A percentile compares a stretch with the other conserved stretches of the same genome.
phyloP scores from a whole-genome alignment of 169 alveolate species.

The Plasmodium fragile region DNA sequence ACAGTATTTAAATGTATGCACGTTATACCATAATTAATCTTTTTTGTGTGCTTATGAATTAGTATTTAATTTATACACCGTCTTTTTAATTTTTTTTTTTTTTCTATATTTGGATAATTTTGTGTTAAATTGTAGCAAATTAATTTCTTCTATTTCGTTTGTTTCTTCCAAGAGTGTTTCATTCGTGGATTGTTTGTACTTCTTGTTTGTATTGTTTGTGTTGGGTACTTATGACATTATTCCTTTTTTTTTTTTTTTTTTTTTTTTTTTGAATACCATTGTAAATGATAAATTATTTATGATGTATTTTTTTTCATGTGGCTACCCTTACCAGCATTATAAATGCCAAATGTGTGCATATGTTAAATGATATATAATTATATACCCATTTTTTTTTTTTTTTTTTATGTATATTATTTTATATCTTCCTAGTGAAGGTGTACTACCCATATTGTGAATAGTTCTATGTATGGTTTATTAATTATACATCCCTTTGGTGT shows the following conservation, averaged over 20 bases:
- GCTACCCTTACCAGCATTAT: neutral
- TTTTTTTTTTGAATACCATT: neutral
- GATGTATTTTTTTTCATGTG: neutral
- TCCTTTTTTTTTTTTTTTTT: neutral
- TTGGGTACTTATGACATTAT: neutral
- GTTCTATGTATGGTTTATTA: constrained; percentile 32
- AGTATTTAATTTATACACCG: neutral
- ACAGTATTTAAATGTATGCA: neutral
- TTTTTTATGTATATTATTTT: neutral
- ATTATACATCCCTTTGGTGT: constrained; percentile 22
- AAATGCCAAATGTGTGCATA: neutral
- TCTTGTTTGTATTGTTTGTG: neutral
- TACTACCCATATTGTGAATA: neutral
- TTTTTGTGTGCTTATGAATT: neutral
- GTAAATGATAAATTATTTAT: neutral
- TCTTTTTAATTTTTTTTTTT: no score
- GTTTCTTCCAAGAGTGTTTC: neutral
- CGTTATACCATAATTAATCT: neutral
- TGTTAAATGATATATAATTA: constrained; percentile 6
- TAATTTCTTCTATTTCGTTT: neutral
- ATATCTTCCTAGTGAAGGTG: neutral
- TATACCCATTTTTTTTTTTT: neutral
- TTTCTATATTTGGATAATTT: neutral
- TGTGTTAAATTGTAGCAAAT: neutral
- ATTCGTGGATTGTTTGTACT: neutral